Evolutionary conservation across 495 filamentous ascomycete genomes (phyloP), one percentile per base, ranked within the genome.

Genomic region (Podospora sp.): DNA sequence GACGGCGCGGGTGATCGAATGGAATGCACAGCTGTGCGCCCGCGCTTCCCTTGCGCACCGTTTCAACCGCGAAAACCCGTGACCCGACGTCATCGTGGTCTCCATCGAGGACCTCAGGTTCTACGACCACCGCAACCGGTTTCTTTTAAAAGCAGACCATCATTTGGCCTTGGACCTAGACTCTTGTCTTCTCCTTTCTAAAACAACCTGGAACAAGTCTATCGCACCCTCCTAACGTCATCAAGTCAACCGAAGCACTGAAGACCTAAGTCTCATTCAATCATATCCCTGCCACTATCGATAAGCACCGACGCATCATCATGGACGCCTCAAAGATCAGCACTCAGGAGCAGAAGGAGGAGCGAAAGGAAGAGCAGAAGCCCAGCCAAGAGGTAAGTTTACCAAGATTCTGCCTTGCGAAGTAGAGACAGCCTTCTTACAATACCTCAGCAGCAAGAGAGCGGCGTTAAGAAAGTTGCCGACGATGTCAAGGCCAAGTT

Each of bases 401-500:
- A 9, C 8, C 29, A n/a, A 6, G 7, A 2, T 7, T 25, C 4
- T 0, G 9, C 50, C 18, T 6, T 21, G 24, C 3, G 2, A 6
- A 4, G 3, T 27, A 21, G 18, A 14, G 11, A 1, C 0, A 67
- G 18, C 14, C 18, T 24, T 50, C 53, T 65, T 16, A 66, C 56
- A 26, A 7, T 20, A 14, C 20, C 2, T 25, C 24, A 66, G 60
- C 67, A 63, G 21, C 35, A 65, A 24, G 68, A 66, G 26, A 67
- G 67, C 60, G 56, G 62, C 40, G 60, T 77, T 56, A 56, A 73
- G 25, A 72, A 74, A 53, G 27, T 72, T 49, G 60, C 69, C 62
- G 72, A 76, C 50, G 46, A 55, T 6, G 68, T 72, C 65, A 73
- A 75, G 66, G 84, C 63, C 20, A 69, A 69, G 22, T 82, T 86